Conservation (phyloP, 148 eudicot species). For the Vaccinium corymbosum region DNA sequence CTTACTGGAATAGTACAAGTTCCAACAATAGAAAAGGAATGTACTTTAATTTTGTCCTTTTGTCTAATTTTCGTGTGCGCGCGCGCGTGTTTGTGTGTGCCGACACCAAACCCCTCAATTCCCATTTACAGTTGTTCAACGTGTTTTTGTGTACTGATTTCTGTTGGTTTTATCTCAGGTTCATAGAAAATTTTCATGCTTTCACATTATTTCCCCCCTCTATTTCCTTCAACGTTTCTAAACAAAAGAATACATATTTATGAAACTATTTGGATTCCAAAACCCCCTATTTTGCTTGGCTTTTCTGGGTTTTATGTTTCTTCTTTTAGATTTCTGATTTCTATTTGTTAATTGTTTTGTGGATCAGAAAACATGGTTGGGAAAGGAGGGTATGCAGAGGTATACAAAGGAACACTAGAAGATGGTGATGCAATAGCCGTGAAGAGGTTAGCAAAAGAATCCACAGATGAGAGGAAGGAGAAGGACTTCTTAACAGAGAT, state of each 20-base stretch:
- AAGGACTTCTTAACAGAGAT: constrained; percentile 90
- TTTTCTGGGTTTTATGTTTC: neutral
- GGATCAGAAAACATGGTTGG: constrained; percentile 83
- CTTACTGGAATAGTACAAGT: neutral
- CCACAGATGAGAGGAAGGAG: constrained; percentile 72
- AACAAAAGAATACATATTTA: too few species aligned
- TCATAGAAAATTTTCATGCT: neutral
- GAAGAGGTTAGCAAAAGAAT: constrained; percentile 55
- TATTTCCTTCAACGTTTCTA: neutral
- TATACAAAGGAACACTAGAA: constrained; percentile 59
- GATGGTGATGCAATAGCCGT: constrained; percentile 81
- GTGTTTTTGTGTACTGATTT: neutral
- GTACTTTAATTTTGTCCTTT: neutral
- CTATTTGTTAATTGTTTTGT: constrained; percentile 4
- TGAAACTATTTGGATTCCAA: neutral
- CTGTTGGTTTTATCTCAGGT: neutral
- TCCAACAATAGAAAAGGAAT: neutral
- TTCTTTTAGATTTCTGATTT: neutral
- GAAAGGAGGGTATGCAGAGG: constrained; percentile 93
- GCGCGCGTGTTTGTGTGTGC: neutral
- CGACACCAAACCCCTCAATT: neutral
- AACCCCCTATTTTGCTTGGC: neutral
- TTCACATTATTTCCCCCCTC: neutral
- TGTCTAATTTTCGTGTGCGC: neutral
- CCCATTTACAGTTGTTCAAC: neutral